Percentiles rank a stretch among this genome's conserved stretches.
These are phyloP conservation scores for Corynascus novoguineensis DNA, from an alignment of 495 filamentous ascomycete species.

Conservation along the genomic window DNA sequence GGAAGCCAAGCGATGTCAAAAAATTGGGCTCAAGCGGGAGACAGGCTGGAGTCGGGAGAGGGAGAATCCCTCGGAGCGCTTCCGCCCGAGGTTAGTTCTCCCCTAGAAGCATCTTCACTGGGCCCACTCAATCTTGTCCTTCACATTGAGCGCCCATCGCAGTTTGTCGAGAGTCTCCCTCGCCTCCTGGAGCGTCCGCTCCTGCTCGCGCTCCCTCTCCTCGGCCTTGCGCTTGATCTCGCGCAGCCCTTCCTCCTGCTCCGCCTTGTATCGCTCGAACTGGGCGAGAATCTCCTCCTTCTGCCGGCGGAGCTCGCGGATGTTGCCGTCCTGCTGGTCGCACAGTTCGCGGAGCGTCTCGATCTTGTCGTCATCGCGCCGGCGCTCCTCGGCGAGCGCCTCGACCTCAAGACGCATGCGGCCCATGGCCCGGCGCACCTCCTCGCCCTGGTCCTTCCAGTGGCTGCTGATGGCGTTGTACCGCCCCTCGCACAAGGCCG, in stretches of 20 bases:
- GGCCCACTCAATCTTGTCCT: slow-evolving; percentile 50
- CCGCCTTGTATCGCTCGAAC: slow-evolving; percentile 58
- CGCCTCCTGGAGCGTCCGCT: slow-evolving; percentile 52
- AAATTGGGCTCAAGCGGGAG: too few relatives aligned
- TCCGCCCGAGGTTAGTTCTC: too few relatives aligned
- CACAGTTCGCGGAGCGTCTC: slow-evolving; percentile 54
- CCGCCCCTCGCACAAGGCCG: slow-evolving; percentile 51
- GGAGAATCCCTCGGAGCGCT: too few relatives aligned
- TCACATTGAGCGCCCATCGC: slow-evolving; percentile 63
- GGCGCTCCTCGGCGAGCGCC: slow-evolving; percentile 43
- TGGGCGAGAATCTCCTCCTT: slow-evolving; percentile 54
- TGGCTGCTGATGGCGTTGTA: slow-evolving; percentile 67
- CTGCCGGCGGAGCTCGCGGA: slow-evolving; percentile 51
- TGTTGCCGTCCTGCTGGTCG: slow-evolving; percentile 64
- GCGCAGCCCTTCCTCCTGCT: slow-evolving; percentile 55
- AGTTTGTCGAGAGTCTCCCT: slow-evolving; percentile 59
- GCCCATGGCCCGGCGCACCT: slow-evolving; percentile 47
- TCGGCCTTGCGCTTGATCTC: slow-evolving; percentile 52
- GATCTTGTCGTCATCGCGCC: slow-evolving; percentile 54
- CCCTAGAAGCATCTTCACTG: slow-evolving; percentile 29
- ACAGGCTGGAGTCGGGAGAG: too few relatives aligned
- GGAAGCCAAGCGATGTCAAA: too few relatives aligned
- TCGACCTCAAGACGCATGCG: slow-evolving; percentile 51
- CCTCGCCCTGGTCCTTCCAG: slow-evolving; percentile 60
- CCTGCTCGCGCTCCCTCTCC: slow-evolving; percentile 50